Evolutionary conservation across 305 asterid species (phyloP).

Genomic region (Solanum hybrid): DNA sequence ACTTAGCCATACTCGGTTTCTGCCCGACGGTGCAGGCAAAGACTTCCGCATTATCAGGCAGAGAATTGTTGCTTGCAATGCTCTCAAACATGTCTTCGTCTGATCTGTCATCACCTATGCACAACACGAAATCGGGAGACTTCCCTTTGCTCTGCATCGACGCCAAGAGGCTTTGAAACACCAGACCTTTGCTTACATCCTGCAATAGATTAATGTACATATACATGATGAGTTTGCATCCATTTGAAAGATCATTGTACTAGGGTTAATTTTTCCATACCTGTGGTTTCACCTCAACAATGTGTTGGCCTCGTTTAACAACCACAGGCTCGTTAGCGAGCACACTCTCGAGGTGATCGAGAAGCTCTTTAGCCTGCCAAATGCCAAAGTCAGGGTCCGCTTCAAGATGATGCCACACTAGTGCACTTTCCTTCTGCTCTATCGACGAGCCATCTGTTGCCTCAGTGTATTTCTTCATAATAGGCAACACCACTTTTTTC

Average conservation of each 20-base stretch:
- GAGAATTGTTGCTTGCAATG: constrained; percentile 31
- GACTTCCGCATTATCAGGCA: constrained; percentile 43
- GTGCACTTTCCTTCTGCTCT: constrained; percentile 82
- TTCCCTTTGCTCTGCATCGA: constrained; percentile 42
- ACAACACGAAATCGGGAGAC: constrained; percentile 52
- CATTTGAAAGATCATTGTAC: background rate
- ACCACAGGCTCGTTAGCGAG: constrained; percentile 83
- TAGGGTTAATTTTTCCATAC: constrained; percentile 14
- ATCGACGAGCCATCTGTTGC: constrained; percentile 88
- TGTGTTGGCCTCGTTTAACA: constrained; percentile 72
- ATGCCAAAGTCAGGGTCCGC: constrained; percentile 76
- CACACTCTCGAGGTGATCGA: constrained; percentile 79
- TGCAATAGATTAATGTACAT: constrained; percentile 7
- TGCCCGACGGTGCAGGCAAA: constrained; percentile 85
- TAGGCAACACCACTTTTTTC: constrained; percentile 55
- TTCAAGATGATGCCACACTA: constrained; percentile 89
- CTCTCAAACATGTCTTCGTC: constrained; percentile 89
- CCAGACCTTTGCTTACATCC: constrained; percentile 91
- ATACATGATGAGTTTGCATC: background rate
- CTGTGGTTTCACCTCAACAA: constrained; percentile 93
- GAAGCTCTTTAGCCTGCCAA: constrained; percentile 85
- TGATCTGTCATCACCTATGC: constrained; percentile 77
- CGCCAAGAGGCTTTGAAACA: constrained; percentile 49
- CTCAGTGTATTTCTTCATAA: constrained; percentile 75
- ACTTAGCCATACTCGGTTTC: constrained; percentile 79